Conservation (phyloP, 176 grass and related monocot species). For the Juncus effusus region DNA sequence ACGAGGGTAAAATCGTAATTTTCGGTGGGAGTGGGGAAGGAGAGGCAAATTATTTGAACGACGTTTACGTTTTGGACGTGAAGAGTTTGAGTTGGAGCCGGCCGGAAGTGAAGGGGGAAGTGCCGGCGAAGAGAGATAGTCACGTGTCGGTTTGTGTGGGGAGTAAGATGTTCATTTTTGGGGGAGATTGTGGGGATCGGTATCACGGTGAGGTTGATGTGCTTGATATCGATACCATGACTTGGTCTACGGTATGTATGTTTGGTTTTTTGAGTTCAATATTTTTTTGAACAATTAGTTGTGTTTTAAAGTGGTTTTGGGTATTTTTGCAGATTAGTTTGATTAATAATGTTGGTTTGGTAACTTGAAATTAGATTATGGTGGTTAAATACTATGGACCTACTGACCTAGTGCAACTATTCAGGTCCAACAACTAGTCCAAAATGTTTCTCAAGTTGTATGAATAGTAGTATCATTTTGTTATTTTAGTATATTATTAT, state of each 20-base stretch:
- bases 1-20: slow-evolving; percentile 52
- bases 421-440: neutral
- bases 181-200: slow-evolving; percentile 80
- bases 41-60: slow-evolving; percentile 89
- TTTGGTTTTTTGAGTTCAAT: neutral
- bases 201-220: slow-evolving; percentile 94
- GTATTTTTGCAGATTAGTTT: no score
- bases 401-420: neutral
- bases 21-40: slow-evolving; percentile 94
- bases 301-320: no score
- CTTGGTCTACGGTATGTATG: slow-evolving; percentile 82
- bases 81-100: slow-evolving; percentile 72
- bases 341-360: no score
- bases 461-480: no score
- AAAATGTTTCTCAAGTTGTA: no score
- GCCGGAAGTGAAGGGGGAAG: slow-evolving; percentile 53
- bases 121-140: slow-evolving; percentile 77
- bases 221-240: slow-evolving; percentile 69
- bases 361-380: no score
- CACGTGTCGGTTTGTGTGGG: slow-evolving; percentile 64
- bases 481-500: no score
- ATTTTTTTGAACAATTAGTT: neutral
- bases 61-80: slow-evolving; percentile 74
- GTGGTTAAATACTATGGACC: no score
- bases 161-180: slow-evolving; percentile 62